Base-by-base conservation (phyloP, 768 basidiomycete species). In the Epithele typhae region DNA sequence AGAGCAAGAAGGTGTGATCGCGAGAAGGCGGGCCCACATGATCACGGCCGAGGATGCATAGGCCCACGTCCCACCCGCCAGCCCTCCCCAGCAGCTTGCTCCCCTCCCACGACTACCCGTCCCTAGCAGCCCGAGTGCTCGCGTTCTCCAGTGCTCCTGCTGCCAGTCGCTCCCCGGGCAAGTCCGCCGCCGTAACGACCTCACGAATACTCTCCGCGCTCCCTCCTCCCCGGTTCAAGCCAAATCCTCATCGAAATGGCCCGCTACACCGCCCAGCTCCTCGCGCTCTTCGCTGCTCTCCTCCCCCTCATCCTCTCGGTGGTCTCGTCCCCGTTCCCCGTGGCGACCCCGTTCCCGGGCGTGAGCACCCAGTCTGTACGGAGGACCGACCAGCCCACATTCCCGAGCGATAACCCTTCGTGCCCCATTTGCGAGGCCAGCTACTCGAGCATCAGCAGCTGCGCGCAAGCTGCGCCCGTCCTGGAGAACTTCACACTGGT, bases 401-500 rank as follows among this genome's bases (percentile, higher is more conserved):
- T 82, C 60, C 81, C 81, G 7, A 64, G 71, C 53, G 59, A 67
- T 11, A 77, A 77, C 24, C 60, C 73, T n/a, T 83, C 79, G 22
- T 83, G 81, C 62, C 76, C 74, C 4, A 75, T 79, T 38, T 82
- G 81, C 52, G 68, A 66, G 30, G 64, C 74, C 54, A 63, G 75
- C 46, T 84, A 78, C 53, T 56, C 61, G 18, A 72, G 58, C 36
- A 82, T 86, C 48, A 72, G 70, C 55, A 73, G 71, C 52, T 82
- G 82, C 56, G 77, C 79, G 1, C 65, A 74, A 52, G 81, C 81
- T 3, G 71, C 74, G 10, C 77, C 79, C 0, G 74, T 79, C 1
- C 61, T 84, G 22, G 73, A 77, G 15, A 82, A 84, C 60, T 68
- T 80, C 56, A 64, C 73, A 11, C 72, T 68, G 63, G 81, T 81